Evolutionary conservation across 2,329 filamentous ascomycete genomes (phyloP), one percentile per base, ranked within the genome.

Genomic region (Verticillium nonalfalfae): DNA sequence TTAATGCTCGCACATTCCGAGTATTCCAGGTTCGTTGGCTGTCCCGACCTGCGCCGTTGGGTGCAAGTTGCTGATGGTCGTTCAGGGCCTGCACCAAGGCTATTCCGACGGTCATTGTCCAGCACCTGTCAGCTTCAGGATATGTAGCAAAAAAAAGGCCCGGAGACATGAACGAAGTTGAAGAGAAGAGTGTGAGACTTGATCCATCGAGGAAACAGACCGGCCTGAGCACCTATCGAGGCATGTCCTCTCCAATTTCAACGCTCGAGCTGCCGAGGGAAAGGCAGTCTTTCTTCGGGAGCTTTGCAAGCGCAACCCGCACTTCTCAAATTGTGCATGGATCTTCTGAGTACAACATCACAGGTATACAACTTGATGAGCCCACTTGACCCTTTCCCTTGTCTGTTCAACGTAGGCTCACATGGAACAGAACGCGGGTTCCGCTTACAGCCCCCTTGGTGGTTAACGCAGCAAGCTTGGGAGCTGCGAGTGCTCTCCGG

Each of bases 391-490:
- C 5, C 26, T 31, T 31, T 31, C 5, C 26, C 26, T 31, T 31
- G 26, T 5, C 26, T 31, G 26, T 31, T 31, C 11, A 1, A 6
- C 4, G 11, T 10, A 0, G 11, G 56, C 56, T 61, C 26, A 61
- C 15, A 15, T 36, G 6, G 2, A 4, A 1, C 21, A 62, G 61
- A 58, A 31, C 36, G 35, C 3, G 56, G 52, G 34, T 21, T 54
- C 7, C 57, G 60, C 0, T 13, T 62, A 4, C 58, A 60, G 26
- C 56, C 59, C 11, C 62, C 62, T 0, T 26, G 33, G 4, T 63
- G 62, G 57, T 13, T 63, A 1, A 56, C 60, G 4, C 7, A 55
- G 6, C 59, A 7, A 2, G 26, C 58, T 7, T 60, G 60, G 45
- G 60, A 63, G 4, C 14, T 63, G 2, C 58, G 36, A 13, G 55